Evolutionary conservation across 2,329 filamentous ascomycete species (phyloP), one percentile per base, ranked within the genome.

Genomic region (Diaporthe sp.): DNA sequence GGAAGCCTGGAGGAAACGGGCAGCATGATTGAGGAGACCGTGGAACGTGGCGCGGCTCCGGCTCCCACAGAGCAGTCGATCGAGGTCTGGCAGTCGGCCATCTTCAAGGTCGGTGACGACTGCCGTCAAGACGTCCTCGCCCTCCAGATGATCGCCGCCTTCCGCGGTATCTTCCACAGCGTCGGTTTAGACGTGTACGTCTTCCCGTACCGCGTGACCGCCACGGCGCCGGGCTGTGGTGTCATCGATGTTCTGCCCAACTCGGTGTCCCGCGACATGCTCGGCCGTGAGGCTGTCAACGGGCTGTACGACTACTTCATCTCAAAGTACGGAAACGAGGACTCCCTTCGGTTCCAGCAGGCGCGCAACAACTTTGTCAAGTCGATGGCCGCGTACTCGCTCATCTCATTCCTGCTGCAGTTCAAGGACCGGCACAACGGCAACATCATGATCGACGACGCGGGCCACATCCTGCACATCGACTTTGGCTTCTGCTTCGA

Each of bases 401-500:
- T 99, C 81, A 98, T 99, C 79, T 97, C 95, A 0, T 99, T 98
- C 86, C 88, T 99, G 19, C 88, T 99, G 51, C 97, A 99, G 82
- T 98, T 99, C 92, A 99, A 99, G 85, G 97, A 99, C 83, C 93
- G 97, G 4, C 97, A 99, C 87, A 99, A 99, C 84, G 97, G 97
- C 77, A 99, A 99, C 87, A 99, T 99, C 87, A 99, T 99, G 97
- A 93, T 99, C 78, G 96, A 99, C 83, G 96, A 98, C 81, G 94
- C 94, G 0, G 97, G 97, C 5, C 97, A 99, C 85, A 98, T 99
- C 81, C 91, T 99, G 72, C 97, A 99, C 87, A 98, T 99, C 79
- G 97, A 99, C 84, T 99, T 99, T 82, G 97, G 97, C 13, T 99
- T 99, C 90, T 98, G 96, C 86, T 99, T 99, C 85, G 97, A 99